Base-by-base conservation (phyloP, 1,139 yeast species). In the Yamadazyma songkhlaensis region DNA sequence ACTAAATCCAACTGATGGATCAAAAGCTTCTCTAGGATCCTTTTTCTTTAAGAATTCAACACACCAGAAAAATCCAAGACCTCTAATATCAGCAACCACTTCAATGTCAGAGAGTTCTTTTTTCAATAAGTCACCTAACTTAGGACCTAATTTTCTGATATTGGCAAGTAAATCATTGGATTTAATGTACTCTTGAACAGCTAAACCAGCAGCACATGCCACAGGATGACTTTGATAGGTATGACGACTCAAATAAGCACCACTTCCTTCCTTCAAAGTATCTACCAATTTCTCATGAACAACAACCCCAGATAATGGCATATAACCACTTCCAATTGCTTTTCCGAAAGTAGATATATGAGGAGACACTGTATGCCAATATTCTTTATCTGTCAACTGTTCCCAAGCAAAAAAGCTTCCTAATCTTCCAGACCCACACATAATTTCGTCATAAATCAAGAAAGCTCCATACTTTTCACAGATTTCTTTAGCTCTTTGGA, bases 261-360 rank as follows among this genome's bases (percentile, higher is more conserved):
- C 72, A 17, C 69, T 55, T 27, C 77, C 79, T 8, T 62, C 55
- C n/a, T 64, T 59, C 43, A 67, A 68, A 9, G 58, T 69, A 17
- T 69, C 59, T 34, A 59, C 61, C 35, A 77, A 57, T 45, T 65
- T 63, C 38, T 79, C 77, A 11, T 77, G 63, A n/a, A 77, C 51
- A 39, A 78, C 56, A 25, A 76, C 63, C 39, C 79, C 81, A n/a
- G 83, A 81, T 53, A 78, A 70, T 29, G 84, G 76, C 21, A 73
- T 76, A 43, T 71, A 74, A n/a, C 84, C 84, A 9, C 81, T 73
- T 41, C 81, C 81, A 35, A 79, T 60, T 9, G 83, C 74, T 55
- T 79, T 79, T 44, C 84, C 84, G 46, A 73, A 74, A n/a, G 79
- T 69, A 51, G 74, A 75, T 38, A 79, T 59, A 53, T 78, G 83